These are phyloP conservation scores for Tetrahymena borealis DNA, from an alignment of 73 alveolate species.

Conservation along the genomic window DNA sequence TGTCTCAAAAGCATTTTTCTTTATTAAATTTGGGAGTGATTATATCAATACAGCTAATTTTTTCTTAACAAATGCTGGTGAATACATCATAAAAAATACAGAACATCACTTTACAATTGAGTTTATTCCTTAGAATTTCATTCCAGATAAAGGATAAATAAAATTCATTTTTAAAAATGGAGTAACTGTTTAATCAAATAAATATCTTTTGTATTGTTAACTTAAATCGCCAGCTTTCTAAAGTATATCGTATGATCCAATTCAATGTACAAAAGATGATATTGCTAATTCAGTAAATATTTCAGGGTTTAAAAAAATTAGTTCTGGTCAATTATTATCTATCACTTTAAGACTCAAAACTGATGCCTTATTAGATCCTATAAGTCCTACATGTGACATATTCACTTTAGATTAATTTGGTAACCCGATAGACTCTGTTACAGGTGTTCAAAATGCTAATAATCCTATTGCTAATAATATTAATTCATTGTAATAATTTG, in stretches of 20 bases:
- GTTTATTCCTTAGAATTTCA: background rate
- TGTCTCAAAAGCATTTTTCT: background rate
- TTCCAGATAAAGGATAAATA: background rate
- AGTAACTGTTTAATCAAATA: background rate
- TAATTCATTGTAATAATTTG: background rate
- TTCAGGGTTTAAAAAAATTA: background rate
- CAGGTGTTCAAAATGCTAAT: background rate
- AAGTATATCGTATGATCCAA: background rate
- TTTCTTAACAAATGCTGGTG: background rate
- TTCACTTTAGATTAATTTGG: background rate
- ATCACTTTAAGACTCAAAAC: background rate
- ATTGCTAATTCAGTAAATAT: background rate
- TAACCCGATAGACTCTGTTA: background rate
- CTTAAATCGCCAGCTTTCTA: background rate
- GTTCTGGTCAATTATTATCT: background rate
- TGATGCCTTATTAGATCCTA: background rate
- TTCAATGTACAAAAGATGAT: background rate
- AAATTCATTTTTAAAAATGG: background rate
- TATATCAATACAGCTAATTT: background rate
- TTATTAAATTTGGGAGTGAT: background rate
- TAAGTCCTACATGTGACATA: background rate
- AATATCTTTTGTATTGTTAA: background rate
- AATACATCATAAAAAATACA: background rate
- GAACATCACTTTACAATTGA: background rate
- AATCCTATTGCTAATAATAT: background rate